Base-by-base conservation (phyloP, 306 rosid species). In the Prunus armeniaca region DNA sequence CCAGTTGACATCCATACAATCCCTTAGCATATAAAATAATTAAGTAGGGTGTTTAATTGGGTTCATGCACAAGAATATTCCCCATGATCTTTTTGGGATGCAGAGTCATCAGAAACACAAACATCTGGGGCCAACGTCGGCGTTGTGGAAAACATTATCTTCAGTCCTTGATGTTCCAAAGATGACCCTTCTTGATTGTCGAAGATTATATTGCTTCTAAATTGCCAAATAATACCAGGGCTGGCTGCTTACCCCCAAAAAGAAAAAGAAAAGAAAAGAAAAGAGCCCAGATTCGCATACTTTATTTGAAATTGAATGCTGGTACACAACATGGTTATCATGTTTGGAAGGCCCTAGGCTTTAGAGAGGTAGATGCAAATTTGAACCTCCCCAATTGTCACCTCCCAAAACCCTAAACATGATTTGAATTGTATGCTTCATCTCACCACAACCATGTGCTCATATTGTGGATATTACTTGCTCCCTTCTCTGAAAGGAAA, bases 41-140 rank as follows among this genome's bases (percentile, higher is more conserved):
- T 12, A 49, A 49, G 12, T 46, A 45, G n/a, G 52, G 58, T 30
- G 12, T 45, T 28, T 12, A 66, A 43, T 67, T 55, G 63, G 88
- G 89, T 88, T 82, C 89, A 78, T 84, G 89, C 81, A 82, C 76
- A 14, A 38, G 82, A 87, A 87, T 86, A 84, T 88, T 88, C 88
- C 72, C 72, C 52, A 17, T 38, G 62, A 78, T 84, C 74, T 69
- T 84, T 86, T 58, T 72, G 51, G 52, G 71, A 43, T 79, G 72
- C 81, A 77, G 70, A 65, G 46, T 71, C 81, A 65, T 71, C 68
- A 50, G 34, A 78, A 67, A 43, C 47, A 60, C 76, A 67, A 38
- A 80, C 88, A 82, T 71, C 74, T 50, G 75, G 67, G 78, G 78
- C 73, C 84, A 51, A 28, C 47, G 22, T 72, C 74, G 2, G 41